These are phyloP conservation scores for Uncinocarpus reesii DNA, from an alignment of 2,329 filamentous ascomycete species.

Conservation along the genomic window DNA sequence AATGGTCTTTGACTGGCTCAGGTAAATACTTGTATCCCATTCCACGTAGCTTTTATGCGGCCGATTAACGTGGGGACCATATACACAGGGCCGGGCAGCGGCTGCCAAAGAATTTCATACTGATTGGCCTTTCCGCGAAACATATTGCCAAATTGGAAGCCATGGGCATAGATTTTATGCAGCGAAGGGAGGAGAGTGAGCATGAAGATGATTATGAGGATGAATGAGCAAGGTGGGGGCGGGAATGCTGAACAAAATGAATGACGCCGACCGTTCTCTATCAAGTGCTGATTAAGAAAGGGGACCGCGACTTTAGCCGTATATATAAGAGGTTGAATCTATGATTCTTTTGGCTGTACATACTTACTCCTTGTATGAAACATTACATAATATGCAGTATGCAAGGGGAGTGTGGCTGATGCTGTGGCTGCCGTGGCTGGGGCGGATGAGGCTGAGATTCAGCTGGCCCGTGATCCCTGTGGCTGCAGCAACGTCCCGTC, in stretches of 20 bases:
- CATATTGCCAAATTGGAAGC: constrained; percentile 8
- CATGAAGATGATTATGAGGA: neutral
- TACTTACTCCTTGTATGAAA: no score
- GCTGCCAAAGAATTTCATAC: constrained; percentile 38
- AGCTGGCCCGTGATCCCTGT: neutral
- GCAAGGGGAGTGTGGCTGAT: neutral
- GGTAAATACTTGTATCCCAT: neutral
- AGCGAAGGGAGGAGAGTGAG: neutral
- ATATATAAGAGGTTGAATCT: no score
- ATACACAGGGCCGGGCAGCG: constrained; percentile 7
- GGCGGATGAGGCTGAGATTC: no score
- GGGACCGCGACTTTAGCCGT: no score
- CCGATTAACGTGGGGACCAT: no score
- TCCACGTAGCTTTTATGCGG: neutral
- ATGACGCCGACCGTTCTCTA: no score
- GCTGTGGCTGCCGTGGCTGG: neutral
- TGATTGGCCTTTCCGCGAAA: constrained; percentile 27
- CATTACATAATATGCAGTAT: no score
- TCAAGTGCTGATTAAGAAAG: no score
- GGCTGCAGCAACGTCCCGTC: constrained; percentile 1
- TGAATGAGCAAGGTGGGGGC: no score
- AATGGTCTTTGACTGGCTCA: constrained; percentile 27
- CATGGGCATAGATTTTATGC: constrained; percentile 10
- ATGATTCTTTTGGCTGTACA: no score
- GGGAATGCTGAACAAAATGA: no score